phyloP scores from a whole-genome alignment of 2,329 filamentous ascomycete genomes.

The Penicillium sp. region DNA sequence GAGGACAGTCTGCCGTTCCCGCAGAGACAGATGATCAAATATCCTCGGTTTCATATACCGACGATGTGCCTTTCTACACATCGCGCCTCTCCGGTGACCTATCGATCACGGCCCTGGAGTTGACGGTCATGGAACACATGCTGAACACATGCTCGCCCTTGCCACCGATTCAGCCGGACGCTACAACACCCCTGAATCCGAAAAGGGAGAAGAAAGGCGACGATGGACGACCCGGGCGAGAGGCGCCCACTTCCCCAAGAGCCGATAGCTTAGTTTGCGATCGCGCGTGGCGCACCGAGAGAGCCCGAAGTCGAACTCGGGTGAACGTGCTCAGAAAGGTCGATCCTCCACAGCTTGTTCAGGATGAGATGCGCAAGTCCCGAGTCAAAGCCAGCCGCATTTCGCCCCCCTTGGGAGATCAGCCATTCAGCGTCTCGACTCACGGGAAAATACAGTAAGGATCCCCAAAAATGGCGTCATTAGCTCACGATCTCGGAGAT shows the following conservation, averaged over 20 bases:
- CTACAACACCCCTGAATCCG: neutral
- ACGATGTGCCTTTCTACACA: constrained; percentile 11
- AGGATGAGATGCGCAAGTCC: neutral
- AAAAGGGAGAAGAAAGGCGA: constrained; percentile 3
- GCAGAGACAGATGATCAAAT: constrained; percentile 9
- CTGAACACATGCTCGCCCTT: neutral
- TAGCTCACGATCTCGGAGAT: constrained; percentile 11
- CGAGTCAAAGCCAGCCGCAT: neutral
- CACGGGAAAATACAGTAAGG: neutral
- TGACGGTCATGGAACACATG: neutral
- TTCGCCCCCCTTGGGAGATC: neutral
- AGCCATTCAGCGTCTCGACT: neutral
- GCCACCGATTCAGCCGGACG: neutral
- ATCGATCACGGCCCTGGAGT: neutral
- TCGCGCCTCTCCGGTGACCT: neutral
- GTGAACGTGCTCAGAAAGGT: neutral
- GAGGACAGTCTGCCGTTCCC: constrained; percentile 9
- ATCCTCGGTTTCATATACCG: constrained; percentile 9
- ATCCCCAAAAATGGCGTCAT: neutral
- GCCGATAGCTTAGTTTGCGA: constrained; percentile 14
- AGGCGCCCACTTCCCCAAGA: neutral
- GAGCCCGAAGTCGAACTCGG: neutral
- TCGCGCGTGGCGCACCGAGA: constrained; percentile 9
- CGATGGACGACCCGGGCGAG: neutral
- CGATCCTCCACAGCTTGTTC: constrained; percentile 1